phyloP scores from a whole-genome alignment of 345 rosid genomes.

The thale cress (Arabidopsis thaliana) region DNA sequence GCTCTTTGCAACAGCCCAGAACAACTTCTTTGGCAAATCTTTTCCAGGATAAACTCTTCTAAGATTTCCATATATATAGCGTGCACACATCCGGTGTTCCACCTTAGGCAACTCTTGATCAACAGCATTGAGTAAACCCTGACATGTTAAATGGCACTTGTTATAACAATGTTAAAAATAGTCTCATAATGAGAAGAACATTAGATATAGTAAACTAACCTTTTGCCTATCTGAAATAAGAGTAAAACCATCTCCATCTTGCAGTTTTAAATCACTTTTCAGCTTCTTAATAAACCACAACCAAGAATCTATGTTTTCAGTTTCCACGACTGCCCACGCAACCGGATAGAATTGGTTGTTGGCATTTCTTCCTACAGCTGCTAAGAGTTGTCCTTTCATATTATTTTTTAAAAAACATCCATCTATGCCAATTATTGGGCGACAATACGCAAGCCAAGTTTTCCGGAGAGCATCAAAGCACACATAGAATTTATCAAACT shows the following conservation, averaged over 20 bases:
- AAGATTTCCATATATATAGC: background rate
- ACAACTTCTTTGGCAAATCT: background rate
- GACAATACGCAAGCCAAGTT: background rate
- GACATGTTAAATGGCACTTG: no score
- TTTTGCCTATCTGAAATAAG: background rate
- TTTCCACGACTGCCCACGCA: background rate
- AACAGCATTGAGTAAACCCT: background rate
- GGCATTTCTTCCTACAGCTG: conserved; percentile 15
- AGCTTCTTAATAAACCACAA: background rate
- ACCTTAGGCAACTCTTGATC: background rate
- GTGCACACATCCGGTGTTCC: conserved; percentile 10
- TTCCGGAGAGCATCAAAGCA: no score
- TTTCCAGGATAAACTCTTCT: background rate
- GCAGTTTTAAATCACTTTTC: background rate
- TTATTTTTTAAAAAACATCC: background rate
- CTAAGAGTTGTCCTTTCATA: background rate
- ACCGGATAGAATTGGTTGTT: background rate
- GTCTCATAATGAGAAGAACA: no score
- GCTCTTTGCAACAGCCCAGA: background rate
- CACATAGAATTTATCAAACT: background rate
- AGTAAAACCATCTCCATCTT: background rate
- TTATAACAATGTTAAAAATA: no score
- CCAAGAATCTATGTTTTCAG: background rate
- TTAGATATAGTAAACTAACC: background rate
- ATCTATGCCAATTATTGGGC: background rate